A percentile compares a stretch with the other conserved stretches of the same genome.
These are phyloP conservation scores for Hirschioporus abietinus DNA, from an alignment of 768 basidiomycete genomes.

Conservation along the genomic window DNA sequence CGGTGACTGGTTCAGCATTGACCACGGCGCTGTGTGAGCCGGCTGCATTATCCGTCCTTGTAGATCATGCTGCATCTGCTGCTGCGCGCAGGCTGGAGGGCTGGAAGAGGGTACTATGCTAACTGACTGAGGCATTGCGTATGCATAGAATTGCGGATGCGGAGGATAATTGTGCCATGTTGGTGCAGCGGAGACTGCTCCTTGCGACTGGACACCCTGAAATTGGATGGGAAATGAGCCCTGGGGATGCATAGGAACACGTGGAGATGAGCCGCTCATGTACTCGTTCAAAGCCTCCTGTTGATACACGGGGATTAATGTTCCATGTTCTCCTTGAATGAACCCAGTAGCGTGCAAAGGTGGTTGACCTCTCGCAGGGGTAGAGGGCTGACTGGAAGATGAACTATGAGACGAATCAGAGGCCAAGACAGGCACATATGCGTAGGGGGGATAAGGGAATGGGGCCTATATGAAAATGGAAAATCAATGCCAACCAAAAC, in stretches of 20 bases:
- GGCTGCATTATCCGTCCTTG: background rate
- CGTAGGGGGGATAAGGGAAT: background rate
- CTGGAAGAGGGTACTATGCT: background rate
- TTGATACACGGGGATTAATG: conserved; percentile 65
- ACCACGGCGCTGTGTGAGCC: background rate
- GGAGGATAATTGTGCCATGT: background rate
- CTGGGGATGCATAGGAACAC: background rate
- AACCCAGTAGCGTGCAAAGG: conserved; percentile 64
- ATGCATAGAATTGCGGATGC: background rate
- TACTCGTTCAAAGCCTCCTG: conserved; percentile 68
- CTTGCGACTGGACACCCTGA: background rate
- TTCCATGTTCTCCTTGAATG: conserved; percentile 67
- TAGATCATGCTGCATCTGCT: background rate
- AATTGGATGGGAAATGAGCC: background rate
- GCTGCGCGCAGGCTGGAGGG: background rate
- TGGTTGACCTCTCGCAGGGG: conserved; percentile 33
- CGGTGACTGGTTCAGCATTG: background rate
- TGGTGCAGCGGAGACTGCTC: background rate
- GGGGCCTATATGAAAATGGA: background rate
- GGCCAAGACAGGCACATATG: background rate
- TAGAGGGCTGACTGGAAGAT: background rate
- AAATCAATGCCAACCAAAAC: background rate
- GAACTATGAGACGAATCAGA: background rate
- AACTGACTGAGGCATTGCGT: background rate
- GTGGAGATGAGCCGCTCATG: conserved; percentile 34